phyloP scores from a whole-genome alignment of 1,284 basidiomycete genomes.

The Ustilago trichophora region DNA sequence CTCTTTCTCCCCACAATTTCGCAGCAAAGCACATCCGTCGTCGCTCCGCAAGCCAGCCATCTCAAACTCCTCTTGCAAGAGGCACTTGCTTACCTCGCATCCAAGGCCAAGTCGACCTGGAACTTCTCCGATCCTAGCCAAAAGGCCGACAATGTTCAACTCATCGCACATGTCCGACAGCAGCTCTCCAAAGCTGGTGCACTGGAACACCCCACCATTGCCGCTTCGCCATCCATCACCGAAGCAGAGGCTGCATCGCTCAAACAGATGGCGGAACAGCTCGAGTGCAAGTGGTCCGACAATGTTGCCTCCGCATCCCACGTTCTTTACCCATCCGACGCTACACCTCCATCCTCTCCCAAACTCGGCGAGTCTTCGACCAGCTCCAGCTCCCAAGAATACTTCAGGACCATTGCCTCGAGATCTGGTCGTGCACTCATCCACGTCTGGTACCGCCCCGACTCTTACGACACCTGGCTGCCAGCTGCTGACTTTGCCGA shows the following conservation, averaged over 20 bases:
- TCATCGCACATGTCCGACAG: slow-evolving; percentile 53
- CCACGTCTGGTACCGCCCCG: slow-evolving; percentile 66
- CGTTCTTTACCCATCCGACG: slow-evolving; percentile 52
- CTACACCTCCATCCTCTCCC: slow-evolving; percentile 46
- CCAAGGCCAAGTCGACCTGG: slow-evolving; percentile 41
- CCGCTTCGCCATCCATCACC: slow-evolving; percentile 50
- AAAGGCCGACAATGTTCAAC: slow-evolving; percentile 44
- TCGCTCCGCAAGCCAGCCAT: slow-evolving; percentile 38
- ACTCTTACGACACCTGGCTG: slow-evolving; percentile 67
- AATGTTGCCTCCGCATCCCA: slow-evolving; percentile 54
- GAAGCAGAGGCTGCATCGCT: slow-evolving; percentile 57
- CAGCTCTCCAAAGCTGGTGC: slow-evolving; percentile 39
- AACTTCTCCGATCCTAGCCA: slow-evolving; percentile 45
- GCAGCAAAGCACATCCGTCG: slow-evolving; percentile 34
- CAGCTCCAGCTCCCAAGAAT: slow-evolving; percentile 43
- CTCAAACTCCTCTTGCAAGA: slow-evolving; percentile 48
- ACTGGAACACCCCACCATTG: slow-evolving; percentile 45
- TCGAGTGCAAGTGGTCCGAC: slow-evolving; percentile 60
- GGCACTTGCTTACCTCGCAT: slow-evolving; percentile 45
- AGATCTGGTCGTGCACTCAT: slow-evolving; percentile 60
- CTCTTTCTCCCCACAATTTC: slow-evolving; percentile 56
- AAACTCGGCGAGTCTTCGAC: slow-evolving; percentile 32
- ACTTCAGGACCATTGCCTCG: slow-evolving; percentile 64
- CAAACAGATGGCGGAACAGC: slow-evolving; percentile 44
- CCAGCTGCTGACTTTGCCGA: slow-evolving; percentile 63